Conservation (phyloP, 1,139 yeast genomes). For the Yamadazyma dushanensis region DNA sequence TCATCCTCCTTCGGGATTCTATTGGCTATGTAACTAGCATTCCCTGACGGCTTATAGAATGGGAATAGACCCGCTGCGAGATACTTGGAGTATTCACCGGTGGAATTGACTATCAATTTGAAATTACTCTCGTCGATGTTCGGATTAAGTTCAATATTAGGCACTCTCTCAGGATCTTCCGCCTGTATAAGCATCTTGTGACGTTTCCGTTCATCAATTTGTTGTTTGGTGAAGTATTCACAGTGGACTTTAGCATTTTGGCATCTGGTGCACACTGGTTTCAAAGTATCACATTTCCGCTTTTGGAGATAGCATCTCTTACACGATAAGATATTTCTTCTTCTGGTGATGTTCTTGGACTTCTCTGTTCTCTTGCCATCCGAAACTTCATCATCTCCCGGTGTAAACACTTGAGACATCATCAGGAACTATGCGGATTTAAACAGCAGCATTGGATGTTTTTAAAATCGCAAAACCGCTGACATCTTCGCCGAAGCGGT, state of each 20-base stretch:
- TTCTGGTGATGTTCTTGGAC: not conserved
- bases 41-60: constrained; percentile 2
- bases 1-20: constrained; percentile 3
- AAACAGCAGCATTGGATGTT: too few relatives aligned
- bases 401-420: too few relatives aligned
- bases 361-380: not conserved
- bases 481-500: not conserved
- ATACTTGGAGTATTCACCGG: constrained; percentile 4
- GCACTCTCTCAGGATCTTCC: not conserved
- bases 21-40: constrained; percentile 2
- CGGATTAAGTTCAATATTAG: constrained; percentile 1
- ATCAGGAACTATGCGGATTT: too few relatives aligned
- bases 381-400: too few relatives aligned
- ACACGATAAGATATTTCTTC: constrained; percentile 1
- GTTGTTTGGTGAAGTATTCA: constrained; percentile 2
- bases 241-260: not conserved
- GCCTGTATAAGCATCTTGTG: not conserved
- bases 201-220: constrained; percentile 1
- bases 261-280: constrained; percentile 3
- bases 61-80: constrained; percentile 4
- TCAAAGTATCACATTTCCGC: constrained; percentile 2
- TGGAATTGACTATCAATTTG: constrained; percentile 4
- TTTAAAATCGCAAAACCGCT: not conserved
- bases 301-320: constrained; percentile 3
- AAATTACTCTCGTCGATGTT: constrained; percentile 1